Evolutionary conservation across 1,284 basidiomycete genomes (phyloP).

Genomic region (Cutaneotrichosporon arboriforme): DNA sequence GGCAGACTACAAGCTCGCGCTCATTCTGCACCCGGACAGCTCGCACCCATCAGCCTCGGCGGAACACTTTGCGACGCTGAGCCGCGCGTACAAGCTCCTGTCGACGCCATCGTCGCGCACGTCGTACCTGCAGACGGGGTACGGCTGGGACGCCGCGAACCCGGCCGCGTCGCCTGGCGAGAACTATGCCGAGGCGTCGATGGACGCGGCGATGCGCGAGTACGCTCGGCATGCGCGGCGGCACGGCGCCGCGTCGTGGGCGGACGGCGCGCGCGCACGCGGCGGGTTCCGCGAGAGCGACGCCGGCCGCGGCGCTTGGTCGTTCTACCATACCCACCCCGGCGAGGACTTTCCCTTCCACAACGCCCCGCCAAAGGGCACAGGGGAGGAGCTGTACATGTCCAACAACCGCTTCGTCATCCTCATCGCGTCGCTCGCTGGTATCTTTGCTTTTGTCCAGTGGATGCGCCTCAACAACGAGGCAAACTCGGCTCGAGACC

Average conservation of each 20-base stretch:
- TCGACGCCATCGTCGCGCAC: constrained; percentile 27
- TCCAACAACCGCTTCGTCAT: constrained; percentile 12
- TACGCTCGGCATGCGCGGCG: constrained; percentile 27
- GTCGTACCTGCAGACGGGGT: constrained; percentile 38
- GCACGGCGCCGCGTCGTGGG: constrained; percentile 31
- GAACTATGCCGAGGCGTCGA: constrained; percentile 1
- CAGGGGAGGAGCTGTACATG: constrained; percentile 17
- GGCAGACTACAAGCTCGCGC: constrained; percentile 45
- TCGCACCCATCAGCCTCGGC: constrained; percentile 43
- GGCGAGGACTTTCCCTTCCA: constrained; percentile 14
- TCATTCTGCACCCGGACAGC: constrained; percentile 46
- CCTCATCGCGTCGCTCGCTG: constrained; percentile 10
- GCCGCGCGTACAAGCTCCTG: constrained; percentile 44
- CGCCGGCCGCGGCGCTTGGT: constrained; percentile 29
- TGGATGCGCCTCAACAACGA: constrained; percentile 19
- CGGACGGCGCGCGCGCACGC: neutral
- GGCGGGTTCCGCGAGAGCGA: constrained; percentile 28
- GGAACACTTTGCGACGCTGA: constrained; percentile 40
- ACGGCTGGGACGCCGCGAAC: constrained; percentile 32
- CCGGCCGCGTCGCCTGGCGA: neutral
- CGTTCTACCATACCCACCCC: constrained; percentile 6
- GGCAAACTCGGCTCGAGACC: constrained; percentile 23
- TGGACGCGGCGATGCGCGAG: constrained; percentile 28
- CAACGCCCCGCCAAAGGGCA: constrained; percentile 5
- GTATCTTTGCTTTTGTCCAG: constrained; percentile 4